phyloP scores from a whole-genome alignment of 2,329 filamentous ascomycete genomes.

The Epichloe brachyelytri region DNA sequence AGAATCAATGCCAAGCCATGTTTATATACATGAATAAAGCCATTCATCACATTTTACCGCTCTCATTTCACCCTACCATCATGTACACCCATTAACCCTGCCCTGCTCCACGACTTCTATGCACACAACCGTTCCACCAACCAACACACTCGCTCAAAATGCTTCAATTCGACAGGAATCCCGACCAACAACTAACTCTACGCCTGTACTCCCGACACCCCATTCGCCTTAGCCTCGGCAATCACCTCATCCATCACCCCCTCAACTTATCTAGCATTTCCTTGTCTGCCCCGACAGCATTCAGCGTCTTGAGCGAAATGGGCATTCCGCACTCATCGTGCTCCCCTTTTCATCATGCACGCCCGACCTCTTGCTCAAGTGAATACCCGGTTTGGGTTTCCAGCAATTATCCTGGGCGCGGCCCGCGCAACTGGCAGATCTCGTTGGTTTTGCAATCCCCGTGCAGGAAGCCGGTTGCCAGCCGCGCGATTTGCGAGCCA shows the following conservation, averaged over 20 bases:
- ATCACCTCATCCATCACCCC: constrained; percentile 6
- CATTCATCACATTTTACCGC: too few species aligned
- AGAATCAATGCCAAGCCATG: too few species aligned
- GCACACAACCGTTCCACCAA: too few species aligned
- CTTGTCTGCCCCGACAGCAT: constrained; percentile 13
- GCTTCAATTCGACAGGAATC: too few species aligned
- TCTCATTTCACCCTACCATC: too few species aligned
- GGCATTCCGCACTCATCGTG: constrained; percentile 19
- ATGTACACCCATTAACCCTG: too few species aligned
- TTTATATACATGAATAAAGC: too few species aligned
- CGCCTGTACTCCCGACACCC: background rate
- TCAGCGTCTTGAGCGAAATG: constrained; percentile 14
- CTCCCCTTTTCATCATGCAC: constrained; percentile 7
- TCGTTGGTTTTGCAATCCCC: constrained; percentile 29
- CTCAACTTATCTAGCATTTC: constrained; percentile 14
- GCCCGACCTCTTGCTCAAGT: constrained; percentile 18
- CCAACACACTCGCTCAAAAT: too few species aligned
- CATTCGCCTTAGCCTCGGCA: background rate
- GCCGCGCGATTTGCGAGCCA: constrained; percentile 33
- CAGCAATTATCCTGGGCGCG: constrained; percentile 40
- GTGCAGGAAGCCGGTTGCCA: constrained; percentile 28
- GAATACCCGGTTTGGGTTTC: constrained; percentile 21
- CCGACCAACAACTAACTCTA: background rate
- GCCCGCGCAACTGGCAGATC: constrained; percentile 38
- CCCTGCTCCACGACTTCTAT: too few species aligned